A percentile compares a stretch with the other conserved stretches of the same genome.
phyloP scores from a whole-genome alignment of 2,329 filamentous ascomycete genomes.

The Stemphylium beticola region DNA sequence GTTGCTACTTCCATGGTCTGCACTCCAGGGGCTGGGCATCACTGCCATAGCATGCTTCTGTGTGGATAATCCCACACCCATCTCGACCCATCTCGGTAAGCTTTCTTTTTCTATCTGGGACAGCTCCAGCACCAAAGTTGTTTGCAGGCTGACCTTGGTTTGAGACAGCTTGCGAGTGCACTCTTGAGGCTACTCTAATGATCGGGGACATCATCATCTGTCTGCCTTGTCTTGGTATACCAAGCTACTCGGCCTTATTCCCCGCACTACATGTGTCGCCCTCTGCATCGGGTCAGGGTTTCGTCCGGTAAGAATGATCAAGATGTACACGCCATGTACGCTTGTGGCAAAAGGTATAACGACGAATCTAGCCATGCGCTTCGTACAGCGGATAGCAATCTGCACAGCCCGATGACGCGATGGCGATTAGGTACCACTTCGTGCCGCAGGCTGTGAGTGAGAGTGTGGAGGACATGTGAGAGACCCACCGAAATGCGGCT shows the following conservation, averaged over 20 bases:
- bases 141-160: not conserved
- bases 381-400: not conserved
- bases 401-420: not conserved
- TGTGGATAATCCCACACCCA: not conserved
- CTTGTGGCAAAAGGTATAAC: not conserved
- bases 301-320: not conserved
- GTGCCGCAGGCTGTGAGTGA: not conserved
- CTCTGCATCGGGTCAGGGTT: not conserved
- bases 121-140: not conserved
- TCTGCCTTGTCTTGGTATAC: constrained; percentile 9
- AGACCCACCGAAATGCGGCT: not conserved
- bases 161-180: not conserved
- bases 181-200: not conserved
- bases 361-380: not conserved
- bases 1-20: not conserved
- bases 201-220: not conserved
- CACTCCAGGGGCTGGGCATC: not conserved
- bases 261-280: not conserved
- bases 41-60: too few species aligned
- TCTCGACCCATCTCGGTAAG: too few species aligned
- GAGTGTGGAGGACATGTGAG: not conserved
- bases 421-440: not conserved
- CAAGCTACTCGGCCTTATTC: constrained; percentile 1
- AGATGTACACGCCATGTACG: not conserved
- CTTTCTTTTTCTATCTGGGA: not conserved